phyloP scores from a whole-genome alignment of 257 asterid species.

The Nicotiana noctiflora region DNA sequence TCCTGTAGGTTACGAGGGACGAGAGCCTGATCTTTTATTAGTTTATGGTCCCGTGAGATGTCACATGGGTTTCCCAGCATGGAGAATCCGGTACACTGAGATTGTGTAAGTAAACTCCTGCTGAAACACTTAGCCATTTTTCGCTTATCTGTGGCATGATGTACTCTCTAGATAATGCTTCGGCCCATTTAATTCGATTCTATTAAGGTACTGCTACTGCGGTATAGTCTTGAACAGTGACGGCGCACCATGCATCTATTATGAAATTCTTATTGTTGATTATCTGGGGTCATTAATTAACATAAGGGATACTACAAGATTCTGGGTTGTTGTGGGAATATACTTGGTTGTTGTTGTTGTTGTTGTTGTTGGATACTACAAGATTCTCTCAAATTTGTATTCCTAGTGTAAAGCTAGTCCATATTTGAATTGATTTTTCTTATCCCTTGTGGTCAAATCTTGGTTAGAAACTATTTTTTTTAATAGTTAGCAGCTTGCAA shows the following conservation, averaged over 20 bases:
- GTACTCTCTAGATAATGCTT: neutral
- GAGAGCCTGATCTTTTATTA: slow-evolving; percentile 81
- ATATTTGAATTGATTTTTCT: neutral
- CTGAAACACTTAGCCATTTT: neutral
- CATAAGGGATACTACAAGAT: neutral
- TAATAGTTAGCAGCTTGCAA: too few species aligned
- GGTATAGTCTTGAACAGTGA: neutral
- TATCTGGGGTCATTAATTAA: neutral
- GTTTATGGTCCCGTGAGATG: slow-evolving; percentile 87
- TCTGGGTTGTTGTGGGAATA: too few species aligned
- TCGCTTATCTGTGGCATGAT: neutral
- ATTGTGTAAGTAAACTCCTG: slow-evolving; percentile 56
- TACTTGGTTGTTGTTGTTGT: too few species aligned
- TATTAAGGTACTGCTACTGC: neutral
- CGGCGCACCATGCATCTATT: neutral
- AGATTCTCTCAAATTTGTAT: neutral
- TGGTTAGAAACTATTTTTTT: neutral
- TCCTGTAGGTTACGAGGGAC: slow-evolving; percentile 52
- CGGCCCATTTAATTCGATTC: neutral
- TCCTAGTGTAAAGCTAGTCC: neutral
- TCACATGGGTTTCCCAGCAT: slow-evolving; percentile 91
- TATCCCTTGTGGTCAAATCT: neutral
- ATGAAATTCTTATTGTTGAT: neutral
- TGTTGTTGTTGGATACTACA: neutral
- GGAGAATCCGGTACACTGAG: slow-evolving; percentile 97